A percentile compares a stretch with the other conserved stretches of the same genome.
Conservation (phyloP, 345 rosid genomes). For the Angophora floribunda region DNA sequence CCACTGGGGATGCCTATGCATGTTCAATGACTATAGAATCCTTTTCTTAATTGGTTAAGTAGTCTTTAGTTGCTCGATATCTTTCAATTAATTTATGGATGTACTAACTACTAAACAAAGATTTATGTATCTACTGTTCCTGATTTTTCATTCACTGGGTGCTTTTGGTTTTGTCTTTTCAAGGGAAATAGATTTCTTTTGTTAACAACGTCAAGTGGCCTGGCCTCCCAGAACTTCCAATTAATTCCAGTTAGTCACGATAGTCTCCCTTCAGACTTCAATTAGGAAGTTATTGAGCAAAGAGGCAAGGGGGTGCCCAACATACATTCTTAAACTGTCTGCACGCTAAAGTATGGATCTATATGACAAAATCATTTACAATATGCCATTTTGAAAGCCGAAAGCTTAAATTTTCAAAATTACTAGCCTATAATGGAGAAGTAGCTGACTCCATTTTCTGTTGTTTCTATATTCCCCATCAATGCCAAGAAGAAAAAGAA, state of each 20-base stretch:
- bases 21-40: not conserved
- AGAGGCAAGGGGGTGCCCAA: not conserved
- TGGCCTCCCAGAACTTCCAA: not conserved
- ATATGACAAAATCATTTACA: not conserved
- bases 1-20: not conserved
- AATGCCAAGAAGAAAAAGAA: not conserved
- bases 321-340: not conserved
- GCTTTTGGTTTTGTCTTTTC: not conserved
- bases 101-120: not conserved
- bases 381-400: not conserved
- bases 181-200: not conserved
- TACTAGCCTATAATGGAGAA: not conserved
- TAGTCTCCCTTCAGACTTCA: not conserved
- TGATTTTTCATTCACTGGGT: not conserved
- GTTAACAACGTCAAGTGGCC: not conserved
- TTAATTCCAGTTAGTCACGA: not conserved
- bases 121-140: not conserved
- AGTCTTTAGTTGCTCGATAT: not conserved
- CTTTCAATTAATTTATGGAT: not conserved
- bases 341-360: not conserved
- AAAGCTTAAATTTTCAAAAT: not conserved
- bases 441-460: not conserved
- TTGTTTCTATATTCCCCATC: not conserved
- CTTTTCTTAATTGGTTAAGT: not conserved
- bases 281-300: not conserved